A percentile compares a stretch with the other conserved stretches of the same genome.
phyloP scores from a whole-genome alignment of 139 green algal species.

The Tetradesmus obliquus region DNA sequence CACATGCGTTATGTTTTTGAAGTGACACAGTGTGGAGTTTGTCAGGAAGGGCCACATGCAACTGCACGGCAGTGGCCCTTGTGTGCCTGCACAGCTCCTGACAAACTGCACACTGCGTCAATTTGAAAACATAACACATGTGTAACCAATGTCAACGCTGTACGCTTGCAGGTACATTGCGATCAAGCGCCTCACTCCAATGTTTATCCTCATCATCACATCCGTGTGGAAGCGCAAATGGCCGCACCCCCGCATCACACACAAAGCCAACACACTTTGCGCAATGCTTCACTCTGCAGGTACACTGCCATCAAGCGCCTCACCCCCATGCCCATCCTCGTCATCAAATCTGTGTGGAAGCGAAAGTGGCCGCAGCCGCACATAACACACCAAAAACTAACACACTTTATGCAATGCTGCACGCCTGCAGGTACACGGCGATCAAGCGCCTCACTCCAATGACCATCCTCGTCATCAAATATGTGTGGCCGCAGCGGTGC shows the following conservation, averaged over 20 bases:
- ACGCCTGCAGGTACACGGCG: slow-evolving; percentile 66
- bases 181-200: slow-evolving; percentile 75
- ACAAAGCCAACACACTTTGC: too few relatives aligned
- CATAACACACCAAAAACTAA: slow-evolving; percentile 27
- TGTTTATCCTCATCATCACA: slow-evolving; percentile 64
- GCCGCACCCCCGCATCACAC: too few relatives aligned
- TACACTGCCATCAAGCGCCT: slow-evolving; percentile 76
- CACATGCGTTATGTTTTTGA: neutral
- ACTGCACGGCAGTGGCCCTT: too few relatives aligned
- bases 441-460: slow-evolving; percentile 78
- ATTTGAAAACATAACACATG: neutral
- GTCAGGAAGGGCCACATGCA: too few relatives aligned
- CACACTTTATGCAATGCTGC: too few relatives aligned
- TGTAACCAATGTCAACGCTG: neutral
- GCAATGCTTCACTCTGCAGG: slow-evolving; percentile 54
- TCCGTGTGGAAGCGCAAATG: slow-evolving; percentile 31
- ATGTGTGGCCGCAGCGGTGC: neutral
- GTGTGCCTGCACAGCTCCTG: too few relatives aligned
- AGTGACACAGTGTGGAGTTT: neutral
- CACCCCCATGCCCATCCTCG: slow-evolving; percentile 72
- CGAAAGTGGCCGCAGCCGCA: slow-evolving; percentile 37
- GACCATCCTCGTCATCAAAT: slow-evolving; percentile 65
- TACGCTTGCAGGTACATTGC: slow-evolving; percentile 65
- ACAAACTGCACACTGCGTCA: neutral
- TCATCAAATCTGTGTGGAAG: slow-evolving; percentile 52